A percentile compares a stretch with the other conserved stretches of the same genome.
These are phyloP conservation scores for Closterium sp. DNA, from an alignment of 139 green algal species.

Conservation along the genomic window DNA sequence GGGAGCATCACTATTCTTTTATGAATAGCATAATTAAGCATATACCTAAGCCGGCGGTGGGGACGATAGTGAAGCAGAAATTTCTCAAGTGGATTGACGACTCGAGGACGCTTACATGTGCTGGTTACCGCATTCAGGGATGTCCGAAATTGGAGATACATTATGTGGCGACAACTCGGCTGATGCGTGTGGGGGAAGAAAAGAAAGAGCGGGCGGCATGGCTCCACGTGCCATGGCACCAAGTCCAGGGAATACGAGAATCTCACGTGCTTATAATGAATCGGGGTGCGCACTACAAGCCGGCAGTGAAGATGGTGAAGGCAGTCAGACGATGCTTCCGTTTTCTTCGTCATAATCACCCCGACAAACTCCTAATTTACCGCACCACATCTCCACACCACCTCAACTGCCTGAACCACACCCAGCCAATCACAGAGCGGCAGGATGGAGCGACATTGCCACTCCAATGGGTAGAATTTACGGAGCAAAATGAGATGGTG, in stretches of 20 bases:
- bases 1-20: not conserved
- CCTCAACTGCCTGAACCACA: not conserved
- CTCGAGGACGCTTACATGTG: not conserved
- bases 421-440: not conserved
- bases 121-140: not conserved
- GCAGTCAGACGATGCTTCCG: not conserved
- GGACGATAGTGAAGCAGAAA: not conserved
- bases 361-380: not conserved
- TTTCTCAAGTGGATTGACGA: not conserved
- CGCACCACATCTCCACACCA: not conserved
- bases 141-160: not conserved
- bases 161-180: not conserved
- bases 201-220: not conserved
- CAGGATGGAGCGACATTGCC: not conserved
- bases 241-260: not conserved
- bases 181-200: not conserved
- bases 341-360: not conserved
- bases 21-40: not conserved
- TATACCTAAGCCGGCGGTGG: not conserved
- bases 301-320: not conserved
- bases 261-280: not conserved
- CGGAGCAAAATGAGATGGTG: not conserved
- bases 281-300: not conserved
- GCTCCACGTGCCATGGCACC: not conserved
- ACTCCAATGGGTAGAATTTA: not conserved